Evolutionary conservation across 139 green algal genomes (phyloP).

Genomic region (Micromonas pusilla): DNA sequence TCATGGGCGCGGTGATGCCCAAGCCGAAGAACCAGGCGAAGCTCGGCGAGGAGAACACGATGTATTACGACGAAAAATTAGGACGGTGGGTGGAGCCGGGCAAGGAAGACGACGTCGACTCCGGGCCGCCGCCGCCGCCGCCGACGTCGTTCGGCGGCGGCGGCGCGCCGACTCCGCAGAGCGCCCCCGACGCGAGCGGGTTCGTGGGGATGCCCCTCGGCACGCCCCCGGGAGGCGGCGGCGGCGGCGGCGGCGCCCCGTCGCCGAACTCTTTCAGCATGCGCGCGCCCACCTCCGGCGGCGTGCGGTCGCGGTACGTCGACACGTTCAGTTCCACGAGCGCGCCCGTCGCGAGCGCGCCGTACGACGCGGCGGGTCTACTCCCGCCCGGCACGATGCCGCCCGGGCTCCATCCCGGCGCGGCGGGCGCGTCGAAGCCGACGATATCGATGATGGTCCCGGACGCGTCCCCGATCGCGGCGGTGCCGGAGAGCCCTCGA

Average conservation of each 20-base stretch:
- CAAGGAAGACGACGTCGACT: conserved; percentile 25
- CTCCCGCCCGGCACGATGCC: not conserved
- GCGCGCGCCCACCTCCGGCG: not conserved
- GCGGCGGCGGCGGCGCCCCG: no score
- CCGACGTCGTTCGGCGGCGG: not conserved
- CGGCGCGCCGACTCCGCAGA: no score
- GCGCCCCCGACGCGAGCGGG: no score
- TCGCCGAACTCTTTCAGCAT: not conserved
- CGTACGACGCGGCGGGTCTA: not conserved
- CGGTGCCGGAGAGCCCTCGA: not conserved
- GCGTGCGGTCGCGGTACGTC: not conserved
- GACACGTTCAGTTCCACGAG: not conserved
- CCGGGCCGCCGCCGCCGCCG: conserved; percentile 14
- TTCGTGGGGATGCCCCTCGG: no score
- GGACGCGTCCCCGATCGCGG: not conserved
- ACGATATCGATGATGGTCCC: not conserved
- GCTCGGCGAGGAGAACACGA: conserved; percentile 52
- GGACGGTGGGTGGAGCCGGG: conserved; percentile 54
- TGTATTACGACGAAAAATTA: conserved; percentile 62
- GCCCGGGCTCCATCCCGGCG: not conserved
- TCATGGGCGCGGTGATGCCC: not conserved
- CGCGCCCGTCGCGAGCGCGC: no score
- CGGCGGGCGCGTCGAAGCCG: not conserved
- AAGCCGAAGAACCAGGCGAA: conserved; percentile 35
- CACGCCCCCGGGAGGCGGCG: no score